A percentile compares a stretch with the other conserved stretches of the same genome.
phyloP scores from a whole-genome alignment of 2,329 filamentous ascomycete genomes.

The Pyrenochaeta sp. region DNA sequence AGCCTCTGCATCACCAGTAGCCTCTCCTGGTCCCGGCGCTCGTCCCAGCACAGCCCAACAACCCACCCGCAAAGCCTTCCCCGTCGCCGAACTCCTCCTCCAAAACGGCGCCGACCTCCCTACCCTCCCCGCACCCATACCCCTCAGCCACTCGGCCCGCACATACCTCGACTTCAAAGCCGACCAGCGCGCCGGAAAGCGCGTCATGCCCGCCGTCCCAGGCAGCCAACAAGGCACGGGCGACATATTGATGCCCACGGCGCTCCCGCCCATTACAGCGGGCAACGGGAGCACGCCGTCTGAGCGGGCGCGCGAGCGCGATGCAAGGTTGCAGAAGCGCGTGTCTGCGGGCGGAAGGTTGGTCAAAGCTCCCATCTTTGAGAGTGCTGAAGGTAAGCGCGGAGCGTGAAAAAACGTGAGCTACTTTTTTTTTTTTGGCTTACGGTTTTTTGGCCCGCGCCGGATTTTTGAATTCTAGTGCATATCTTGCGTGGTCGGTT shows the following conservation, averaged over 20 bases:
- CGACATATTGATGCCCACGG: constrained; percentile 69
- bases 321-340: constrained; percentile 49
- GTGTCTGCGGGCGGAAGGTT: constrained; percentile 51
- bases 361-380: constrained; percentile 42
- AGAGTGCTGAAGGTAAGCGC: constrained; percentile 45
- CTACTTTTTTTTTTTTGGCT: constrained; percentile 36
- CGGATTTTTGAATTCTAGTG: constrained; percentile 42
- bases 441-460: no score
- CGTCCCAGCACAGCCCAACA: constrained; percentile 51
- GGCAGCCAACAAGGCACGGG: constrained; percentile 56
- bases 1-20: constrained; percentile 53
- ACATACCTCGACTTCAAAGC: constrained; percentile 82
- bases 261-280: constrained; percentile 63
- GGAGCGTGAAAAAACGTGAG: constrained; percentile 41
- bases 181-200: constrained; percentile 53
- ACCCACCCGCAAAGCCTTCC: constrained; percentile 67
- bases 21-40: constrained; percentile 53
- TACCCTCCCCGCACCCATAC: constrained; percentile 75
- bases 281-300: constrained; percentile 50
- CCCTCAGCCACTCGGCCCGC: constrained; percentile 80
- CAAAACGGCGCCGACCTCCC: constrained; percentile 96
- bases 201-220: constrained; percentile 51
- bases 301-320: constrained; percentile 47
- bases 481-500: constrained; percentile 43
- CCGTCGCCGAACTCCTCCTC: constrained; percentile 86